Evolutionary conservation across 1,139 yeast genomes (phyloP).

Genomic region (Pichia sp.): DNA sequence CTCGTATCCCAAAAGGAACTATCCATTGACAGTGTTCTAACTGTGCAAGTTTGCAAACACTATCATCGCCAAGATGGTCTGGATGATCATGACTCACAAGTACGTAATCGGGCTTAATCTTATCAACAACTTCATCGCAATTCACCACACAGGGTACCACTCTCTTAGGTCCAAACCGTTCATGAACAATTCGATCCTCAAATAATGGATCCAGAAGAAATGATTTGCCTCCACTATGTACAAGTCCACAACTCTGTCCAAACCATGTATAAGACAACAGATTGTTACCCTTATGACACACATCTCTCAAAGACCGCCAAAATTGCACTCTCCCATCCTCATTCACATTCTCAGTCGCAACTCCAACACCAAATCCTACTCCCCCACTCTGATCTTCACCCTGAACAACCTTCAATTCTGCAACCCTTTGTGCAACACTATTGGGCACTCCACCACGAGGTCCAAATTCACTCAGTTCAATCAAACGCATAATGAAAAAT

Average conservation of each 20-base stretch:
- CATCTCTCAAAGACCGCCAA: conserved; percentile 5
- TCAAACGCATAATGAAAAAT: conserved; percentile 61
- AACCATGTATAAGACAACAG: conserved; percentile 72
- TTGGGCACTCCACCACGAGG: conserved; percentile 58
- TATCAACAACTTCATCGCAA: conserved; percentile 48
- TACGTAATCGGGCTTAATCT: conserved; percentile 54
- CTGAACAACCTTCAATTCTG: conserved; percentile 25
- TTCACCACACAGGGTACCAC: conserved; percentile 66
- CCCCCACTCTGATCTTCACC: conserved; percentile 35
- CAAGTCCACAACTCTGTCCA: conserved; percentile 81
- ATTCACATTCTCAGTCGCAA: too few species aligned
- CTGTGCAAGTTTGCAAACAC: conserved; percentile 48
- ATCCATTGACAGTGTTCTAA: conserved; percentile 60
- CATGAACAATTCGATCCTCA: conserved; percentile 57
- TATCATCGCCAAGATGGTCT: conserved; percentile 72
- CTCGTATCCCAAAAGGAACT: conserved; percentile 73
- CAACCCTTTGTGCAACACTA: conserved; percentile 22
- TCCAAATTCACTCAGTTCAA: conserved; percentile 57
- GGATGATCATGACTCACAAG: conserved; percentile 93
- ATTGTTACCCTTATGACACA: conserved; percentile 8
- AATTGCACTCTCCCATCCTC: conserved; percentile 53
- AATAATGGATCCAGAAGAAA: conserved; percentile 83
- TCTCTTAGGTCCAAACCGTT: conserved; percentile 72
- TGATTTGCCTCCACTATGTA: conserved; percentile 51
- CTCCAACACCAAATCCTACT: too few species aligned